phyloP scores from a whole-genome alignment of 345 rosid species.

The Salix exigua region DNA sequence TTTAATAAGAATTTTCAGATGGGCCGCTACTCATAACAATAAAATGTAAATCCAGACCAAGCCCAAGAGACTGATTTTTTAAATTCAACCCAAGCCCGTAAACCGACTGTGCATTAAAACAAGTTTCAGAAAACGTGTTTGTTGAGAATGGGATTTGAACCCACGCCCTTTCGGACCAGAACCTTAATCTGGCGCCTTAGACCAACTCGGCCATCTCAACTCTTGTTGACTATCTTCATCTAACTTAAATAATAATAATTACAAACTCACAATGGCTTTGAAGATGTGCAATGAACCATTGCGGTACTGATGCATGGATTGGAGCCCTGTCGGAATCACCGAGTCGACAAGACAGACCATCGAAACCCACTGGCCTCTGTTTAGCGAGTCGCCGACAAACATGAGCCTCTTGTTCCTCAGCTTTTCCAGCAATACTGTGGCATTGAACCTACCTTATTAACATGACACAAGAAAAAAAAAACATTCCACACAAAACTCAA shows the following conservation, averaged over 20 bases:
- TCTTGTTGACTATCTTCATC: not conserved
- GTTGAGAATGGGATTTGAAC: slow-evolving; percentile 97
- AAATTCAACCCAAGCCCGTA: too few species aligned
- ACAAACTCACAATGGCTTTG: slow-evolving; percentile 39
- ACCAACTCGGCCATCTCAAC: slow-evolving; percentile 99
- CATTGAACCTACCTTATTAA: slow-evolving; percentile 23
- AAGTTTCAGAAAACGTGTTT: not conserved
- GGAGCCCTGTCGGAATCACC: slow-evolving; percentile 16
- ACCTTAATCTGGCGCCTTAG: slow-evolving; percentile 99
- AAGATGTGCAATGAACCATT: slow-evolving; percentile 60
- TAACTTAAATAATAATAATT: accelerated
- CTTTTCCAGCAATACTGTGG: slow-evolving; percentile 25
- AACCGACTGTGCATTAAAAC: too few species aligned
- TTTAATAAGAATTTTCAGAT: too few species aligned
- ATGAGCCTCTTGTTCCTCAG: slow-evolving; percentile 29
- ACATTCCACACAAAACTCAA: slow-evolving; percentile 3
- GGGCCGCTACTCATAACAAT: too few species aligned
- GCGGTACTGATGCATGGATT: slow-evolving; percentile 40
- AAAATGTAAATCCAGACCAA: too few species aligned
- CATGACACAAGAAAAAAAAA: not conserved
- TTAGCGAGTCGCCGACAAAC: slow-evolving; percentile 25
- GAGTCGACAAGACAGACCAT: slow-evolving; percentile 30
- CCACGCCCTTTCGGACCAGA: slow-evolving; percentile 99
- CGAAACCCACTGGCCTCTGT: slow-evolving; percentile 32
- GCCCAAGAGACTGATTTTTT: too few species aligned